Percentiles rank a stretch among this genome's conserved stretches.
Conservation (phyloP, 23 red algal genomes). For the Agarophyton chilense region DNA sequence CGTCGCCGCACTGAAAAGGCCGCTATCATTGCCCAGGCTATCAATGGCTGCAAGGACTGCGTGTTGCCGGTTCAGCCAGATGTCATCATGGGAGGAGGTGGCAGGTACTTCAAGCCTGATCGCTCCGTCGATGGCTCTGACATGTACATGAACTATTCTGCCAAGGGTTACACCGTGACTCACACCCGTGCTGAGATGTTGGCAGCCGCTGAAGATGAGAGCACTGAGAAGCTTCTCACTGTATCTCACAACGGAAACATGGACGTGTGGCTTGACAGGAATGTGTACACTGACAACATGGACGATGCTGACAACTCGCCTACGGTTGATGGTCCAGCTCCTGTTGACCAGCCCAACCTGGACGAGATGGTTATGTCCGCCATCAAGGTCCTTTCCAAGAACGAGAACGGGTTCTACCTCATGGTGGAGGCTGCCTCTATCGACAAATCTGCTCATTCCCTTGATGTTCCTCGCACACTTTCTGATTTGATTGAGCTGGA, state of each 20-base stretch:
- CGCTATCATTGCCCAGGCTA: conserved; percentile 59
- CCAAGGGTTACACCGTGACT: conserved; percentile 48
- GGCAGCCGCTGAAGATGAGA: conserved; percentile 30
- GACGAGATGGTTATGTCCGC: conserved; percentile 64
- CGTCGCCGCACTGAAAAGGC: conserved; percentile 57
- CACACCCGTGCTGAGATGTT: conserved; percentile 61
- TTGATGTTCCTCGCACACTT: conserved; percentile 43
- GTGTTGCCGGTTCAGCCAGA: conserved; percentile 41
- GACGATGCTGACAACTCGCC: conserved; percentile 24
- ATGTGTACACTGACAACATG: conserved; percentile 66
- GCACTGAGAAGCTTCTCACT: conserved; percentile 53
- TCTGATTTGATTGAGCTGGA: conserved; percentile 54
- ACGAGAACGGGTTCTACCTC: conserved; percentile 64
- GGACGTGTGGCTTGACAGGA: conserved; percentile 72
- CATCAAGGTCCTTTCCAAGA: conserved; percentile 48
- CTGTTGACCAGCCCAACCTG: conserved; percentile 52
- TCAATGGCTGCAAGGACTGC: conserved; percentile 56
- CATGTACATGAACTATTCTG: conserved; percentile 51
- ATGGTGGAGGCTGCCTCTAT: conserved; percentile 63
- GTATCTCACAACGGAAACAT: conserved; percentile 53
- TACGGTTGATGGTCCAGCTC: conserved; percentile 11
- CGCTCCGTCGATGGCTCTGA: conserved; percentile 46
- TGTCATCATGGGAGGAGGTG: conserved; percentile 65
- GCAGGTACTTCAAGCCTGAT: conserved; percentile 35
- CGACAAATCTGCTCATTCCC: conserved; percentile 64